Conservation (phyloP, 352 stramenopile genomes). For the Phytophthora cajani region DNA sequence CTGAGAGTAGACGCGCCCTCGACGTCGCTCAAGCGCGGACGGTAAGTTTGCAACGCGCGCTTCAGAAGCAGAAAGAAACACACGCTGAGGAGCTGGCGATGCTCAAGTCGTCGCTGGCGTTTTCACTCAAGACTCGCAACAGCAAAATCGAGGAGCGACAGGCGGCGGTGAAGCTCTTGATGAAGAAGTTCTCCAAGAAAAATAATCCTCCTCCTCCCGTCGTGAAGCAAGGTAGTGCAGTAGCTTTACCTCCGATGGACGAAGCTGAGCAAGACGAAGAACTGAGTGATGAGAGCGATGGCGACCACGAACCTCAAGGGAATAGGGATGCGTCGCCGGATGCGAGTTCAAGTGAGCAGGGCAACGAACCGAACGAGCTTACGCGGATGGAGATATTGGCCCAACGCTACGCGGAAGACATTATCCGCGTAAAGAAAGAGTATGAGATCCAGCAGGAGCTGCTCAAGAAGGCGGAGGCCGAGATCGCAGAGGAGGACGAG, state of each 20-base stretch:
- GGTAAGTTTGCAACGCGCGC: constrained; percentile 38
- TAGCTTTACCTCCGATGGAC: constrained; percentile 5
- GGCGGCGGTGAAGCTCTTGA: constrained; percentile 48
- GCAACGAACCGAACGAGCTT: constrained; percentile 36
- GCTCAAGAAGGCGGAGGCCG: constrained; percentile 48
- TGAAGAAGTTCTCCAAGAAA: constrained; percentile 46
- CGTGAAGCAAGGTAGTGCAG: constrained; percentile 2
- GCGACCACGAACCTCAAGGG: constrained; percentile 2
- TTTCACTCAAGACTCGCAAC: constrained; percentile 55
- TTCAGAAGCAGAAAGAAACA: constrained; percentile 53
- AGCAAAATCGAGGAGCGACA: constrained; percentile 68
- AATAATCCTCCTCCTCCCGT: background rate
- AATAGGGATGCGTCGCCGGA: background rate
- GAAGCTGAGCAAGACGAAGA: constrained; percentile 6
- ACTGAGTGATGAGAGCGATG: constrained; percentile 7
- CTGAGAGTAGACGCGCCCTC: constrained; percentile 40
- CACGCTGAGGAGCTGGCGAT: constrained; percentile 48
- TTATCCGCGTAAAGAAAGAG: constrained; percentile 58
- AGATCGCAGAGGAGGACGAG: constrained; percentile 46
- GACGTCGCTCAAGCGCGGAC: constrained; percentile 46
- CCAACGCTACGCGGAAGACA: constrained; percentile 59
- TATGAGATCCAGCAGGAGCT: constrained; percentile 57
- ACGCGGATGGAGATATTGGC: constrained; percentile 55
- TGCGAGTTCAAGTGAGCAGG: background rate
- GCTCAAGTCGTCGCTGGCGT: constrained; percentile 51